A percentile compares a stretch with the other conserved stretches of the same genome.
Conservation (phyloP, 345 rosid species). For the Stellera chamaejasme region DNA sequence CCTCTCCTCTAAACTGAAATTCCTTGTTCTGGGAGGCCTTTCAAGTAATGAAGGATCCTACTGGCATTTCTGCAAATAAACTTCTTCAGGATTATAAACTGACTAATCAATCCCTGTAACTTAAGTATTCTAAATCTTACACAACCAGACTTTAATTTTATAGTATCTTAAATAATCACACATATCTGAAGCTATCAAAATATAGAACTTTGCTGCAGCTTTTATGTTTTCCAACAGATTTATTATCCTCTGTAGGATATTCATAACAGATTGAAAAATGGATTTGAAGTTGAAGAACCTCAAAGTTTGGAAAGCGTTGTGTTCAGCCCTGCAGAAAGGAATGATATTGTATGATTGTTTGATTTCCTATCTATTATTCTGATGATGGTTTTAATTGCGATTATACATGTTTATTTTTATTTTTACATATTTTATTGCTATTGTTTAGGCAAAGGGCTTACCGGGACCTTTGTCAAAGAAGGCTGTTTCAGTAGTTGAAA, state of each 20-base stretch:
- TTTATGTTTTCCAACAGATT: no score
- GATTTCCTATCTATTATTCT: not conserved
- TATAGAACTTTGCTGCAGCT: no score
- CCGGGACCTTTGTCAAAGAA: constrained; percentile 59
- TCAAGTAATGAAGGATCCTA: no score
- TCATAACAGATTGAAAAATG: constrained; percentile 73
- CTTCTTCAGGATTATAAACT: no score
- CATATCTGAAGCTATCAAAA: no score
- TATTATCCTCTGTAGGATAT: constrained; percentile 38
- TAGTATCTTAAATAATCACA: no score
- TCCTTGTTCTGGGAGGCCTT: no score
- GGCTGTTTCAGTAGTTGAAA: constrained; percentile 60
- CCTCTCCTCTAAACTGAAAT: no score
- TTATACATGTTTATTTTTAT: not conserved
- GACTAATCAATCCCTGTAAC: no score
- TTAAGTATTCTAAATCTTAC: no score
- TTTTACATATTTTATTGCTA: constrained; percentile 9
- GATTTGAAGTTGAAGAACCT: constrained; percentile 59
- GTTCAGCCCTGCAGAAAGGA: constrained; percentile 57
- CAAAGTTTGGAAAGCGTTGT: constrained; percentile 37
- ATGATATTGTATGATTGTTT: constrained; percentile 46
- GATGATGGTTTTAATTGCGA: constrained; percentile 6
- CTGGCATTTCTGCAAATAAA: no score
- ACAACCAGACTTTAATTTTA: no score
- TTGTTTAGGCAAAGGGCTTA: constrained; percentile 71